Conservation (phyloP, 2,329 filamentous ascomycete species). For the Fusarium hainanense region DNA sequence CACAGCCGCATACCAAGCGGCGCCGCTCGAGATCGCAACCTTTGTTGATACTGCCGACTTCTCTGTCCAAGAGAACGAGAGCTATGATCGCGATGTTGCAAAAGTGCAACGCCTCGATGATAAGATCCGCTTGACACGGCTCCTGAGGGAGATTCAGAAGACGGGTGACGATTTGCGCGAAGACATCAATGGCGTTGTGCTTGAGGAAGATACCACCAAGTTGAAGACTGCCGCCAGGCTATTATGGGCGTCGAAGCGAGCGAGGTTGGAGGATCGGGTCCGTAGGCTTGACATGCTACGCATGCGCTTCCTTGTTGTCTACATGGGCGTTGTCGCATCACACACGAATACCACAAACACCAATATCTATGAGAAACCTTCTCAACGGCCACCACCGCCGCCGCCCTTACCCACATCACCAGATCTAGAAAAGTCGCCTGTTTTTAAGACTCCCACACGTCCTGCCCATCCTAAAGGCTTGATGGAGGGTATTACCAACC, state of each 20-base stretch:
- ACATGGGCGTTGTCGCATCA: slow-evolving; percentile 67
- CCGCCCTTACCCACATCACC: slow-evolving; percentile 46
- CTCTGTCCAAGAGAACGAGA: slow-evolving; percentile 72
- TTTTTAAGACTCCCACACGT: slow-evolving; percentile 47
- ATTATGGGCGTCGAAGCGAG: slow-evolving; percentile 68
- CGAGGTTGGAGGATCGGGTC: slow-evolving; percentile 66
- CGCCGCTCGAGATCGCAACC: slow-evolving; percentile 66
- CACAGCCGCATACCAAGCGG: slow-evolving; percentile 66
- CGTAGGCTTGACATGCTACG: slow-evolving; percentile 69
- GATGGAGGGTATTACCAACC: slow-evolving; percentile 57
- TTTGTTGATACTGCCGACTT: slow-evolving; percentile 71
- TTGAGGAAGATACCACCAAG: slow-evolving; percentile 56
- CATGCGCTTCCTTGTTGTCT: slow-evolving; percentile 73
- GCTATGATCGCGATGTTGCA: slow-evolving; percentile 69
- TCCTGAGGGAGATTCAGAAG: slow-evolving; percentile 72
- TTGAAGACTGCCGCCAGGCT: slow-evolving; percentile 63
- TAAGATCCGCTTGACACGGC: slow-evolving; percentile 67
- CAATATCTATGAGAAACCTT: slow-evolving; percentile 50
- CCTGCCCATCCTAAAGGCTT: slow-evolving; percentile 55
- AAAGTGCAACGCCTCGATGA: slow-evolving; percentile 70
- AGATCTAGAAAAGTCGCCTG: slow-evolving; percentile 51
- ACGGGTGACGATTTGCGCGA: slow-evolving; percentile 70
- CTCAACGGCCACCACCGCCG: slow-evolving; percentile 38
- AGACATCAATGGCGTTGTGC: slow-evolving; percentile 64
- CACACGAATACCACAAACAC: slow-evolving; percentile 36